phyloP scores from a whole-genome alignment of 129 eudicot genomes.

The Dittrichia graveolens region DNA sequence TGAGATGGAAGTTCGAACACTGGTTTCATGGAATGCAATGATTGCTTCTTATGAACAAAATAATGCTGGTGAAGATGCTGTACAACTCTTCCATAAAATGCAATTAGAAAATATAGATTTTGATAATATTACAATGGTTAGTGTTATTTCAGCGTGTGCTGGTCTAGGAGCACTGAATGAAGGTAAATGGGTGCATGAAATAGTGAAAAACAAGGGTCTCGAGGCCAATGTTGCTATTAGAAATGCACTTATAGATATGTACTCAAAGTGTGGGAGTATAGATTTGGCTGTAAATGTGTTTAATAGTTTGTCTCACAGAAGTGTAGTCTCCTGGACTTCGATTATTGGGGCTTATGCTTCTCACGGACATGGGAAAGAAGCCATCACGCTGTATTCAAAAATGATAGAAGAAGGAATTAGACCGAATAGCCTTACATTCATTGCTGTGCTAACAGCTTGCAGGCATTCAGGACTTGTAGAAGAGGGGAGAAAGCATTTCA shows the following conservation, averaged over 20 bases:
- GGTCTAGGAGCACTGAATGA: constrained; percentile 36
- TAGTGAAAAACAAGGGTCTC: constrained; percentile 37
- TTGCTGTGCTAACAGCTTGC: constrained; percentile 53
- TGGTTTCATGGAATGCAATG: constrained; percentile 52
- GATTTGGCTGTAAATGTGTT: constrained; percentile 43
- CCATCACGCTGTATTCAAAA: constrained; percentile 36
- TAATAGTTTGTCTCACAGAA: constrained; percentile 31
- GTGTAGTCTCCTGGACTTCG: constrained; percentile 50
- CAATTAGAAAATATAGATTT: constrained; percentile 25
- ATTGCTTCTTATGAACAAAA: constrained; percentile 54
- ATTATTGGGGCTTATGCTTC: constrained; percentile 48
- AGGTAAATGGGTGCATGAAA: constrained; percentile 46
- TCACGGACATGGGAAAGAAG: constrained; percentile 45
- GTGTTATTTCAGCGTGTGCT: constrained; percentile 53
- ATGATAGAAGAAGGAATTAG: constrained; percentile 49
- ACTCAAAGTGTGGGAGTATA: constrained; percentile 48
- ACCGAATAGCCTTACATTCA: constrained; percentile 47
- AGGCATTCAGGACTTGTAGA: constrained; percentile 53
- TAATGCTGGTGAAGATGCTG: constrained; percentile 35
- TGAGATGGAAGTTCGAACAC: constrained; percentile 37
- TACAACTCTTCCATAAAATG: constrained; percentile 43
- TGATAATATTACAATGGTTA: constrained; percentile 48
- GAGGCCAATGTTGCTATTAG: constrained; percentile 38
- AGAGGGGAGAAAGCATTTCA: constrained; percentile 43
- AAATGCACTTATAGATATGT: constrained; percentile 50